These are phyloP conservation scores for Monosporascus ibericus DNA, from an alignment of 2,329 filamentous ascomycete genomes.

Conservation along the genomic window DNA sequence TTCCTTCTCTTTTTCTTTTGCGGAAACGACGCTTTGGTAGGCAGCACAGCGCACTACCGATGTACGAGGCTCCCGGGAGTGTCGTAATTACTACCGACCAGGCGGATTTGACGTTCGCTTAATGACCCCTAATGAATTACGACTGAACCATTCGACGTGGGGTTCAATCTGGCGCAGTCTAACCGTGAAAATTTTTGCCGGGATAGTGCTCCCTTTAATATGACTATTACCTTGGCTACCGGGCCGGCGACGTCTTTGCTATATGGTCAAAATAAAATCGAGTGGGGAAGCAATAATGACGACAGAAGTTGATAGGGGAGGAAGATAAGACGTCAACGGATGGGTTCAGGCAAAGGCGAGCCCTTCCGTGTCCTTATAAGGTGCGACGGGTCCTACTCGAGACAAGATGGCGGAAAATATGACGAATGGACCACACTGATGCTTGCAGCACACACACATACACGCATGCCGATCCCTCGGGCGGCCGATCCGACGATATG, in stretches of 20 bases:
- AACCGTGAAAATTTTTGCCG: neutral
- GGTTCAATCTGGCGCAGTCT: neutral
- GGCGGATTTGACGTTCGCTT: constrained; percentile 10
- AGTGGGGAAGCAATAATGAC: neutral
- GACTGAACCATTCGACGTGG: neutral
- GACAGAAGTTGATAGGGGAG: neutral
- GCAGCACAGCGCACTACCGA: neutral
- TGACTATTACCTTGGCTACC: neutral
- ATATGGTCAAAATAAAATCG: neutral
- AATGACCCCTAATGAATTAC: neutral
- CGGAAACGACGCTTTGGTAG: neutral
- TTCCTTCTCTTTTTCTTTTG: neutral
- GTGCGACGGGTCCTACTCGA: neutral
- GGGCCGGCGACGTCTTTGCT: neutral
- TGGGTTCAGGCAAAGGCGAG: neutral
- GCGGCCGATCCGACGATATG: neutral
- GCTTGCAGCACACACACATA: neutral
- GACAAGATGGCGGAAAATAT: neutral
- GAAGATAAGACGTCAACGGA: neutral
- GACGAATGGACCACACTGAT: neutral
- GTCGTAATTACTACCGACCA: constrained; percentile 18
- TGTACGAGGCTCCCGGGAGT: constrained; percentile 1
- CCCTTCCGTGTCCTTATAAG: neutral
- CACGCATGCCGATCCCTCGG: neutral
- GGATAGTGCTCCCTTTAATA: neutral